phyloP scores from a whole-genome alignment of 2,329 filamentous ascomycete genomes.

The Trichoderma simmonsii region DNA sequence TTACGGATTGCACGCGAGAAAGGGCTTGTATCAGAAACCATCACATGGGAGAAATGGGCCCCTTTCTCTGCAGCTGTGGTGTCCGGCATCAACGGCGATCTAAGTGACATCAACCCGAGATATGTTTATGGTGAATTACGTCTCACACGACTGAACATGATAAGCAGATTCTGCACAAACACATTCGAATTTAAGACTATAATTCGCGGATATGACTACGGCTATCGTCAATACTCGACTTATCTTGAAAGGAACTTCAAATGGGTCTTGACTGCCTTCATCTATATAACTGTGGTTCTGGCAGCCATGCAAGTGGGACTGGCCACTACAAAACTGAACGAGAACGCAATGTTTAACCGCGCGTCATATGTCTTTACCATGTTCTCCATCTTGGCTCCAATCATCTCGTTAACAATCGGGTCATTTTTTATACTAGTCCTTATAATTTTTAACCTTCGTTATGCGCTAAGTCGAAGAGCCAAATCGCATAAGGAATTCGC shows the following conservation, averaged over 20 bases:
- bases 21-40: not conserved
- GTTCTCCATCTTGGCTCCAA: conserved; percentile 36
- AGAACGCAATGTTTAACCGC: conserved; percentile 36
- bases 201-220: conserved; percentile 1
- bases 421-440: not conserved
- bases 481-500: not conserved
- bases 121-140: conserved; percentile 2
- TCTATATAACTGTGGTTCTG: conserved; percentile 44
- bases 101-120: not conserved
- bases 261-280: conserved; percentile 37
- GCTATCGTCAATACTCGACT: conserved; percentile 6
- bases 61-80: conserved; percentile 5
- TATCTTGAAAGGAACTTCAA: conserved; percentile 35
- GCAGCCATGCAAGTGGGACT: conserved; percentile 48
- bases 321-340: conserved; percentile 30
- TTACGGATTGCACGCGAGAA: not conserved
- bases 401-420: not conserved
- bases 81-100: not conserved
- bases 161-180: not conserved
- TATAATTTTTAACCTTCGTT: not conserved
- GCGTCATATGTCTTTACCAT: conserved; percentile 46
- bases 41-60: not conserved
- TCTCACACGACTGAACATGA: not conserved
- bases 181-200: not conserved
- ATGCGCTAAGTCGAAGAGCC: not conserved